Base-by-base conservation (phyloP, 177 flowering plant genomes). In the Vitis hybrid region DNA sequence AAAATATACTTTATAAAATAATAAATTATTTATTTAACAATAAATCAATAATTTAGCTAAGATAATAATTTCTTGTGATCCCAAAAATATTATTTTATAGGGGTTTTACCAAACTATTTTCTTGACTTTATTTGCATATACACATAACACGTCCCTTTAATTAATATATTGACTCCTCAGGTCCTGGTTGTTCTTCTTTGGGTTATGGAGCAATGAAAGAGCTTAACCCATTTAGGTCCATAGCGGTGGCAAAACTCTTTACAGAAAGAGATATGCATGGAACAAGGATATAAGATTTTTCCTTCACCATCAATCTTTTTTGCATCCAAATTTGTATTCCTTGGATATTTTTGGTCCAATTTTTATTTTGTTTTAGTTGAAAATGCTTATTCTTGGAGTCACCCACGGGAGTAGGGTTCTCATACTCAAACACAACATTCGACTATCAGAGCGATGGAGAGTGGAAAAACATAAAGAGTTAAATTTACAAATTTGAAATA, bases 161-260 rank as follows among this genome's bases (percentile, higher is more conserved):
- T 56, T 52, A 58, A 24, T 63, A 10, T 32, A 18, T 40, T 57
- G 15, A 11, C 49, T 6, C 30, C 14, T 11, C 78, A 89, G 93
- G 96, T 5, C 96, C 93, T 4, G 94, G 92, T 18, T 91, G 97
- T 69, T 89, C 97, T 18, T 91, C 97, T 60, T 75, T 91, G 12
- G 91, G 74, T 9, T 85, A 85, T 79, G 94, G 94, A 66, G 97
- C 94, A 69, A 87, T 89, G 92, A 66, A 76, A 68, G 94, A 89
- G 71, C 83, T 85, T 12, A 94, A 94, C 51, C 91, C 97, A 1
- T 91, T 91, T 35, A 75, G 94, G 90, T 91, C 11, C 60, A 73
- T 19, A 91, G 94, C 46, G 87, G 89, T 56, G 94, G 91, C 30
- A 87, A 86, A 79, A 80, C 88, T 6, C 88, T 91, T 11, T 82